These are phyloP conservation scores for Furcasterigmium sp. DNA, from an alignment of 2,329 filamentous ascomycete genomes.

Conservation along the genomic window DNA sequence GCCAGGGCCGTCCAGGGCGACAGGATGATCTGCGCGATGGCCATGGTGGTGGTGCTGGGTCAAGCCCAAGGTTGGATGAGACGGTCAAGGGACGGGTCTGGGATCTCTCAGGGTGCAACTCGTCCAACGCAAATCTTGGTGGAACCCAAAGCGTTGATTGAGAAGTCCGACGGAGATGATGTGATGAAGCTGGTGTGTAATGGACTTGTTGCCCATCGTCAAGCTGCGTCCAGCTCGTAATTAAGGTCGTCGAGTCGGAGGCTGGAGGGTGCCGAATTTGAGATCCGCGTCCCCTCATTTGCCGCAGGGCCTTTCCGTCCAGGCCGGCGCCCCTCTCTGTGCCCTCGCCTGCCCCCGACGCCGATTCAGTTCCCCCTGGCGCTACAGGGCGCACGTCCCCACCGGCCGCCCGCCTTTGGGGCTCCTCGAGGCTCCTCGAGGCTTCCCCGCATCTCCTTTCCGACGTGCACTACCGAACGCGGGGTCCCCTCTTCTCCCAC, in stretches of 20 bases:
- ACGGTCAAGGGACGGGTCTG: too few relatives aligned
- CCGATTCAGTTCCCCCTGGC: neutral
- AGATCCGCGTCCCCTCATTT: neutral
- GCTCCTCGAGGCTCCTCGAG: neutral
- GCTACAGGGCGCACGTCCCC: neutral
- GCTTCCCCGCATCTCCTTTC: neutral
- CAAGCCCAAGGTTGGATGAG: neutral
- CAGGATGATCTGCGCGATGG: conserved; percentile 6
- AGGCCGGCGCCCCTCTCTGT: neutral
- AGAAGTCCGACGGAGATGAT: too few relatives aligned
- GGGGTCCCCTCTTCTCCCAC: too few relatives aligned
- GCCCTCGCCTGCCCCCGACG: neutral
- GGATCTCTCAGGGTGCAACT: neutral
- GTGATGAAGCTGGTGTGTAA: too few relatives aligned
- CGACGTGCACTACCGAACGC: neutral
- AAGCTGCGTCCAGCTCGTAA: neutral
- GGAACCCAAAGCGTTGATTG: too few relatives aligned
- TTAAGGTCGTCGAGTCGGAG: too few relatives aligned
- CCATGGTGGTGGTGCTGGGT: conserved; percentile 6
- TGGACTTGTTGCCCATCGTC: neutral
- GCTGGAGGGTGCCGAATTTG: neutral
- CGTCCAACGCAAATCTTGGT: neutral
- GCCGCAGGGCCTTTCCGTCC: neutral
- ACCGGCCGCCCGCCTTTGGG: neutral
- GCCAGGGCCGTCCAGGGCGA: conserved; percentile 9